Conservation (phyloP, 805 yeast genomes). For the Diddensiella transvaalensis region DNA sequence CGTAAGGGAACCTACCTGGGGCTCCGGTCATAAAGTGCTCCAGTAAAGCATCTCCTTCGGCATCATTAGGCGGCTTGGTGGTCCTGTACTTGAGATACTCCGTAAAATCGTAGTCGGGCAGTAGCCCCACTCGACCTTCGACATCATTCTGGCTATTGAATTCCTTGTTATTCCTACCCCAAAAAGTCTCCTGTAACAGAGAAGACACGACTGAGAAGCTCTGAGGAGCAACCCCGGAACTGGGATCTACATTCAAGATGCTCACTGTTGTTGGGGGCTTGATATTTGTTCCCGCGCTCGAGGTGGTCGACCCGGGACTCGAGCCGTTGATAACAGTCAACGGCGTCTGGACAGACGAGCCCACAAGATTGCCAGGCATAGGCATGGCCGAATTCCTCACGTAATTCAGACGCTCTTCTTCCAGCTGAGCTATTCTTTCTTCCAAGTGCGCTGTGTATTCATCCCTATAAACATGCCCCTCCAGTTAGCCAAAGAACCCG, state of each 20-base stretch:
- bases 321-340: not conserved
- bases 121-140: slow-evolving; percentile 13
- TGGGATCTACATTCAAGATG: slow-evolving; percentile 25
- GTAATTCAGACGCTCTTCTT: slow-evolving; percentile 30
- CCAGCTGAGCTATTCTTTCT: slow-evolving; percentile 50
- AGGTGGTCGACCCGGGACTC: not conserved
- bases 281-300: not conserved
- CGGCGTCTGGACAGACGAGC: slow-evolving; percentile 33
- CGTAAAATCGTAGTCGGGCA: slow-evolving; percentile 22
- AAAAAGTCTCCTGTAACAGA: slow-evolving; percentile 24
- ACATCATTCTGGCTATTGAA: slow-evolving; percentile 6
- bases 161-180: slow-evolving; percentile 17
- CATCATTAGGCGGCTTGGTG: slow-evolving; percentile 18
- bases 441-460: slow-evolving; percentile 58
- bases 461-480: slow-evolving; percentile 30
- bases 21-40: slow-evolving; percentile 13
- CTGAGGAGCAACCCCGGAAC: slow-evolving; percentile 23
- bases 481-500: not conserved
- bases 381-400: not conserved
- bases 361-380: slow-evolving; percentile 23
- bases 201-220: slow-evolving; percentile 30
- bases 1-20: slow-evolving; percentile 21
- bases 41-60: slow-evolving; percentile 13
- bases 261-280: slow-evolving; percentile 17
- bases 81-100: slow-evolving; percentile 21